phyloP scores from a whole-genome alignment of 208 protist genomes.

The Acanthamoeba culbertsoni region DNA sequence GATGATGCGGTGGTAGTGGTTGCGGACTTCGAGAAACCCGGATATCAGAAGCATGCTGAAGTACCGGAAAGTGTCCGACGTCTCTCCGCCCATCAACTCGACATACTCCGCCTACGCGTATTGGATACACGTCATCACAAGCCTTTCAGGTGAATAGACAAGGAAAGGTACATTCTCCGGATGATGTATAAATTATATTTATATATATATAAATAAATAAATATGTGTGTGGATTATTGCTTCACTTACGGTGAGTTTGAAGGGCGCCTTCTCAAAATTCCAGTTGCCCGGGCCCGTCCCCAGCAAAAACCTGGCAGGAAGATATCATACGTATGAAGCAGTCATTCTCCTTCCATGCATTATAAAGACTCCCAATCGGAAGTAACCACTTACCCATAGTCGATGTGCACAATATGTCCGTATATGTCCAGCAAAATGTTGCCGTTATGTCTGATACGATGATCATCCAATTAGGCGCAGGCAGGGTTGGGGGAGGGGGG shows the following conservation, averaged over 20 bases:
- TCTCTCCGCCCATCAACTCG: slow-evolving; percentile 35
- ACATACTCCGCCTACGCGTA: slow-evolving; percentile 37
- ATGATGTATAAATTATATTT: too few relatives aligned
- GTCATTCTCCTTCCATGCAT: too few relatives aligned
- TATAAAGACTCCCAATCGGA: too few relatives aligned
- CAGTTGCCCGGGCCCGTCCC: slow-evolving; percentile 17
- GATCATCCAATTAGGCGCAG: not conserved
- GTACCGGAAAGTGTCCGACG: not conserved
- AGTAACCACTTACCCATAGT: too few relatives aligned
- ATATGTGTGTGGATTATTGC: too few relatives aligned
- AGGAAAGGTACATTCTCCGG: too few relatives aligned
- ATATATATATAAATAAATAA: too few relatives aligned
- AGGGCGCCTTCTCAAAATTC: slow-evolving; percentile 60
- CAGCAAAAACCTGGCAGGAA: slow-evolving; percentile 76
- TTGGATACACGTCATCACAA: too few relatives aligned
- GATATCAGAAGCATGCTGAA: not conserved
- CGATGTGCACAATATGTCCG: slow-evolving; percentile 74
- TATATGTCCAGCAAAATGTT: slow-evolving; percentile 73
- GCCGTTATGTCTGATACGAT: slow-evolving; percentile 65
- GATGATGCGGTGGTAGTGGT: slow-evolving; percentile 10
- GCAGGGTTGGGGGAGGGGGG: not conserved
- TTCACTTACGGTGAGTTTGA: slow-evolving; percentile 58
- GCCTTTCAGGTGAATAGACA: not conserved
- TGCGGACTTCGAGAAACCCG: slow-evolving; percentile 28
- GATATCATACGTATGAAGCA: too few relatives aligned